Evolutionary conservation across 441 rosid species (phyloP).

Genomic region (Bocquillonia castaneifolia): DNA sequence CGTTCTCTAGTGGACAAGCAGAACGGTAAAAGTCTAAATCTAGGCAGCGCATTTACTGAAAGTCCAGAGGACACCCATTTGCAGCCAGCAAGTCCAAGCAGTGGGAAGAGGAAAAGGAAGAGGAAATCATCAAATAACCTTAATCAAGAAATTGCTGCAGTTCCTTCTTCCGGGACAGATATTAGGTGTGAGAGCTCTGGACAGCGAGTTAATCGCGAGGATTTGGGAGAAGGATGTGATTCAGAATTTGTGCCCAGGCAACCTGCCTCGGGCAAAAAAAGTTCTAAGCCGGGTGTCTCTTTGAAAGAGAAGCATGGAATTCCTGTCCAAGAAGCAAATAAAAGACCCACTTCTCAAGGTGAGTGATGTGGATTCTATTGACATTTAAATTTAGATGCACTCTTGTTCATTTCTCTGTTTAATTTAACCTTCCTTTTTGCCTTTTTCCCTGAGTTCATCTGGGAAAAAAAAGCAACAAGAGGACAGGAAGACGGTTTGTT

Average conservation of each 20-base stretch:
- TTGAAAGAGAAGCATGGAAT: slow-evolving; percentile 20
- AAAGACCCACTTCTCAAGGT: slow-evolving; percentile 20
- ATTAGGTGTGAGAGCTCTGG: slow-evolving; percentile 10
- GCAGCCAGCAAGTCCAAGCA: slow-evolving; percentile 8
- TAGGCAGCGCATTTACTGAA: slow-evolving; percentile 13
- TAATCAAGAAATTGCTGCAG: slow-evolving; percentile 21
- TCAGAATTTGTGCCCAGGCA: slow-evolving; percentile 11
- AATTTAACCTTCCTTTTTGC: not conserved
- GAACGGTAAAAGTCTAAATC: slow-evolving; percentile 10
- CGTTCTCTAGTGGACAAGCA: slow-evolving; percentile 18
- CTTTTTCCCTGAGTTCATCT: not conserved
- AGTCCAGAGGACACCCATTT: slow-evolving; percentile 15
- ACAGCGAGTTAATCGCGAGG: slow-evolving; percentile 10
- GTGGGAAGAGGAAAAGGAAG: slow-evolving; percentile 25
- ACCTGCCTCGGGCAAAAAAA: slow-evolving; percentile 1
- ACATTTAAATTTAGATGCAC: not conserved
- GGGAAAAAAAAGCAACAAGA: not conserved
- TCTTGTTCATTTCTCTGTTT: not conserved
- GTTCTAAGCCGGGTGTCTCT: slow-evolving; percentile 24
- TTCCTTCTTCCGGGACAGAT: slow-evolving; percentile 19
- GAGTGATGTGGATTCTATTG: slow-evolving; percentile 11
- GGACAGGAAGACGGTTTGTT: slow-evolving; percentile 1
- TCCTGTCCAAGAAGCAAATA: slow-evolving; percentile 20
- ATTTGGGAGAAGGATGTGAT: slow-evolving; percentile 22
- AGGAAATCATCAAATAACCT: slow-evolving; percentile 21